A percentile compares a stretch with the other conserved stretches of the same genome.
Evolutionary conservation across 2,329 filamentous ascomycete species (phyloP).

Genomic region (Hawksworthiomyces lignivorus): DNA sequence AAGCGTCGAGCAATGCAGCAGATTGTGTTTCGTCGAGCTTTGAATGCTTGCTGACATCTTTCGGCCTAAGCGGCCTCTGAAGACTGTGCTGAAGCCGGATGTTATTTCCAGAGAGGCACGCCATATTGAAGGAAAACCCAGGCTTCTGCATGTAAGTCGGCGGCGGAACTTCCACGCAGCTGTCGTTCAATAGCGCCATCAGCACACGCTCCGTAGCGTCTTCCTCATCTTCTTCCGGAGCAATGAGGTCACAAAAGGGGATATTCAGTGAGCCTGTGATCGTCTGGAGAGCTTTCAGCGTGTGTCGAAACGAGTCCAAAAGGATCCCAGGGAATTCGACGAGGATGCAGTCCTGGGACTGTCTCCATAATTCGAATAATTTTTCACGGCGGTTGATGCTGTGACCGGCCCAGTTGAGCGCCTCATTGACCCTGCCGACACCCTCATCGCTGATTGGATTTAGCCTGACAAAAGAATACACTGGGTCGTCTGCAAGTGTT

Average conservation of each 20-base stretch:
- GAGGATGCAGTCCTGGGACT: conserved; percentile 26
- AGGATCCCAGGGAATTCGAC: conserved; percentile 57
- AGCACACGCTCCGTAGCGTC: too few relatives aligned
- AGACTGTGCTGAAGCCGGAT: conserved; percentile 10
- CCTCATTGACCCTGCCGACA: conserved; percentile 1
- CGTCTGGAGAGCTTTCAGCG: conserved; percentile 45
- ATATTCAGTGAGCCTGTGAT: conserved; percentile 37
- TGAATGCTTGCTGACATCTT: conserved; percentile 26
- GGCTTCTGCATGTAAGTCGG: conserved; percentile 42
- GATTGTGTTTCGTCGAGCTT: conserved; percentile 46
- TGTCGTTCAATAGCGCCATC: too few relatives aligned
- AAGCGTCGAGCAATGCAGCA: conserved; percentile 41
- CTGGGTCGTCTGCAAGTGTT: conserved; percentile 25
- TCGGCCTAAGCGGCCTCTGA: background rate
- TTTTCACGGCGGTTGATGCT: too few relatives aligned
- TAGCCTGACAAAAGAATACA: conserved; percentile 24
- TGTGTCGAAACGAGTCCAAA: conserved; percentile 49
- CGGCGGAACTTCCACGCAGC: conserved; percentile 26
- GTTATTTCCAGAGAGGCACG: conserved; percentile 18
- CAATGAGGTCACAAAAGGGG: conserved; percentile 42
- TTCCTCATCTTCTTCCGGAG: conserved; percentile 22
- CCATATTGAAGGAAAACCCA: conserved; percentile 43
- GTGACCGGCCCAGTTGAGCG: conserved; percentile 14
- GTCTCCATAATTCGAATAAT: too few relatives aligned
- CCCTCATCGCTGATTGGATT: background rate